phyloP scores from a whole-genome alignment of 2,329 filamentous ascomycete genomes.

The Westerdykella ornata region DNA sequence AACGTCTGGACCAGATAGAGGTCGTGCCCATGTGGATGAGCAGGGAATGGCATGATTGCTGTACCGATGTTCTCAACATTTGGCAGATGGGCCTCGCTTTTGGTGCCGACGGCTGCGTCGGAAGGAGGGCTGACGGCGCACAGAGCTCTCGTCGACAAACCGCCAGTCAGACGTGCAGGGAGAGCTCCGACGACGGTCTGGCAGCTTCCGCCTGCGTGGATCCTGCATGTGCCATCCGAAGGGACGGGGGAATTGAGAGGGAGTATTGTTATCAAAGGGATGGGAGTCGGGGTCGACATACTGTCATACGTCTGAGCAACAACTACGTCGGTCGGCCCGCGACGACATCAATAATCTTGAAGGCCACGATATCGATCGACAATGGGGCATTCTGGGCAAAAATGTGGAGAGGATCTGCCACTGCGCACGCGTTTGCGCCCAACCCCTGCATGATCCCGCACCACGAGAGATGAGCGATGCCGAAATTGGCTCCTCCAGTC shows the following conservation, averaged over 20 bases:
- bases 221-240: background rate
- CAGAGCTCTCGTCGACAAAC: background rate
- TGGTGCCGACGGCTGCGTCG: slow-evolving; percentile 5
- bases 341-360: too few species aligned
- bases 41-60: background rate
- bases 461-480: slow-evolving; percentile 22
- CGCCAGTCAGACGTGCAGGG: slow-evolving; percentile 27
- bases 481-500: slow-evolving; percentile 27
- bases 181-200: slow-evolving; percentile 7
- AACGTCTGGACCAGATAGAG: too few species aligned
- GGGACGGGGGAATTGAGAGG: background rate
- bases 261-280: background rate
- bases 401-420: slow-evolving; percentile 24
- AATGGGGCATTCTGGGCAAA: background rate
- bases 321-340: too few species aligned
- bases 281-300: background rate
- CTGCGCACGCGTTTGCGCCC: slow-evolving; percentile 10
- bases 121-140: slow-evolving; percentile 7
- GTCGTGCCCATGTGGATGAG: background rate
- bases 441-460: slow-evolving; percentile 24
- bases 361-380: background rate
- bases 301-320: too few species aligned
- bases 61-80: slow-evolving; percentile 2
- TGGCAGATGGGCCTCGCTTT: too few species aligned
- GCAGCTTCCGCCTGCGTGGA: too few species aligned